Base-by-base conservation (phyloP, 1,284 basidiomycete species). In the Malassezia vespertilionis region DNA sequence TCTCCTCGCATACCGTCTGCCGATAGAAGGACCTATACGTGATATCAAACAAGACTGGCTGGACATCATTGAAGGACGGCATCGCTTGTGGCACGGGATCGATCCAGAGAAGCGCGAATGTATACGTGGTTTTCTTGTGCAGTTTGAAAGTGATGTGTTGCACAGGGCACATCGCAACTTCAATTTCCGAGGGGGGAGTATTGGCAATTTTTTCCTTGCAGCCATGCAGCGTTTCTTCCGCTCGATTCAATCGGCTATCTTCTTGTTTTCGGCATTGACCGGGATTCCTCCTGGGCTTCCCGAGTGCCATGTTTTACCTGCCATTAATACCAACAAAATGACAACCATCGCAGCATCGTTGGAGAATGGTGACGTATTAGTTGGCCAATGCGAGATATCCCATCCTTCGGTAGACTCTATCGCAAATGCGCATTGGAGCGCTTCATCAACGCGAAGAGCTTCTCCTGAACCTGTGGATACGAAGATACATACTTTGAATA, bases 381-480 rank as follows among this genome's bases (percentile, higher is more conserved):
- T 95, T 21, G 91, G 91, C 2, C 91, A 97, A 73, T 95, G 89
- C 70, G 87, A 93, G 66, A 95, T 97, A 57, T 93, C 88, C 0
- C 91, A 97, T 71, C 91, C 91, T 22, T 21, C 22, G 12, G 8
- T 8, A 12, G 8, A 7, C 8, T 12, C 24, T 9, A 28, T 18
- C 7, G 15, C 37, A 4, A 28, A 21, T 10, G 24, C n/a, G 7
- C 10, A 24, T 21, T 39, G 5, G 17, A 39, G 37, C 11, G 10
- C 14, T 9, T 18, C 22, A 14, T n/a, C 21, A 4, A 39, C 37
- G 8, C 37, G 23, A 5, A 23, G n/a, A 8, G 14, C 24, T 6
- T 39, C 37, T 5, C 37, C 26, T 5, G 22, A 39, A 4, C 12
- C 28, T 17, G 26, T 28, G 26, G 26, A 28, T 7, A 28, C 12